Percentiles rank a stretch among this genome's conserved stretches.
These are phyloP conservation scores for Hondaea fermentalgiana DNA, from an alignment of 108 stramenopile species.

Conservation along the genomic window DNA sequence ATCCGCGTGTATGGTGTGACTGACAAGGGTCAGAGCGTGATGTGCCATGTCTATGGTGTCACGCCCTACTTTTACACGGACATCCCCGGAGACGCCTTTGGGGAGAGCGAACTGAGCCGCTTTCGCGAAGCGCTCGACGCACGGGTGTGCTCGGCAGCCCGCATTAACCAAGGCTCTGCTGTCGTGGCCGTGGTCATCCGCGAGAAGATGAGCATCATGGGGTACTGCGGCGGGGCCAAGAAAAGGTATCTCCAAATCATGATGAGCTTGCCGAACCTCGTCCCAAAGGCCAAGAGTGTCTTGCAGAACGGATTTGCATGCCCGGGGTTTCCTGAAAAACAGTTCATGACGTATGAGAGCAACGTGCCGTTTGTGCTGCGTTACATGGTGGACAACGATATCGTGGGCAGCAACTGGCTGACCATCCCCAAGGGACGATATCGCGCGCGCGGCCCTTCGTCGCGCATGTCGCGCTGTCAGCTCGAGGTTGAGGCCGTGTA, in stretches of 20 bases:
- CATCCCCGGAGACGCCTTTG: constrained; percentile 52
- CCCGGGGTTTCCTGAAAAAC: constrained; percentile 50
- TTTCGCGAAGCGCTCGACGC: constrained; percentile 38
- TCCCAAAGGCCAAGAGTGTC: constrained; percentile 76
- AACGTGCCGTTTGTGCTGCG: constrained; percentile 96
- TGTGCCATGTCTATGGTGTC: constrained; percentile 85
- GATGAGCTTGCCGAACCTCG: constrained; percentile 78
- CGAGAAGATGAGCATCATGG: constrained; percentile 68
- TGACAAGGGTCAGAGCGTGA: constrained; percentile 75
- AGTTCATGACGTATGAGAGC: constrained; percentile 74
- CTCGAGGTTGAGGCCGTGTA: constrained; percentile 87
- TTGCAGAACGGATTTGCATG: constrained; percentile 81
- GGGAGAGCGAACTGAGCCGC: constrained; percentile 43
- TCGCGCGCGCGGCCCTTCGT: constrained; percentile 40
- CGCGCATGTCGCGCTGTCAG: constrained; percentile 58
- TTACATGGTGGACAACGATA: constrained; percentile 91
- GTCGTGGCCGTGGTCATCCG: constrained; percentile 45
- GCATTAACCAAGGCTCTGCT: background rate
- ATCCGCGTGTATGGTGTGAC: constrained; percentile 88
- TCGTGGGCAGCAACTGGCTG: constrained; percentile 89
- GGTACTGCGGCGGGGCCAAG: constrained; percentile 67
- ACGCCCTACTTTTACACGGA: constrained; percentile 87
- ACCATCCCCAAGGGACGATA: constrained; percentile 76
- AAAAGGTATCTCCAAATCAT: constrained; percentile 69
- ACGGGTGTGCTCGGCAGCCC: background rate